Evolutionary conservation across 208 protist genomes (phyloP).

Genomic region (Novymonas esmeraldas): DNA sequence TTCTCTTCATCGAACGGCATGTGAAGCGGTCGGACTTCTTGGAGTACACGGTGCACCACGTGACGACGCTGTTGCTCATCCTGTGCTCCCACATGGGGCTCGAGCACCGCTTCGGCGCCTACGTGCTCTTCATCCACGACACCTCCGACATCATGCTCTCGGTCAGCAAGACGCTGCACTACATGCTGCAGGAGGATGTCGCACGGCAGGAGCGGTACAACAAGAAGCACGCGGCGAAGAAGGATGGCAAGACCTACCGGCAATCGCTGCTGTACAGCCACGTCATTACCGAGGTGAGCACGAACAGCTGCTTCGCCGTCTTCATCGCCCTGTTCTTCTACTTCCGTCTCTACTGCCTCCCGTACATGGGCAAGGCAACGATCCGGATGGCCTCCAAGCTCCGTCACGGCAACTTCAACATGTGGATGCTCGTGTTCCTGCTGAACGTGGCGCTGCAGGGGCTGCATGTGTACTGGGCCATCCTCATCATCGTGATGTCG

Average conservation of each 20-base stretch:
- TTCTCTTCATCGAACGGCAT: slow-evolving; percentile 51
- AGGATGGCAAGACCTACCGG: slow-evolving; percentile 29
- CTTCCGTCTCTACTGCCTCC: slow-evolving; percentile 66
- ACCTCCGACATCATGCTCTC: slow-evolving; percentile 73
- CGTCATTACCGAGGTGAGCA: slow-evolving; percentile 36
- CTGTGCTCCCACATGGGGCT: slow-evolving; percentile 55
- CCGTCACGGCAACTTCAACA: slow-evolving; percentile 54
- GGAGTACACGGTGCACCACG: slow-evolving; percentile 72
- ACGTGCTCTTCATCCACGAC: slow-evolving; percentile 80
- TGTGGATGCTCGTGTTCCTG: slow-evolving; percentile 54
- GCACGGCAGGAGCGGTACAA: slow-evolving; percentile 31
- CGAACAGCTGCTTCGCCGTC: slow-evolving; percentile 48
- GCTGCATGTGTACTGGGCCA: slow-evolving; percentile 72
- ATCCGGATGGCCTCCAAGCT: slow-evolving; percentile 39
- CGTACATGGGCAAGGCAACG: slow-evolving; percentile 36
- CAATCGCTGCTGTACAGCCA: slow-evolving; percentile 29
- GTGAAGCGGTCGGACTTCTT: slow-evolving; percentile 70
- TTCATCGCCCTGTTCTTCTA: slow-evolving; percentile 67
- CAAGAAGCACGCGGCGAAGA: slow-evolving; percentile 14
- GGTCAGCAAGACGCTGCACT: slow-evolving; percentile 60
- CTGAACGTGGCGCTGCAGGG: slow-evolving; percentile 64
- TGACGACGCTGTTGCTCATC: slow-evolving; percentile 62
- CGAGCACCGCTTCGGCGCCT: slow-evolving; percentile 71
- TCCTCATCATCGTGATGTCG: slow-evolving; percentile 55
- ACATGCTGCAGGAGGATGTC: slow-evolving; percentile 46